phyloP scores from a whole-genome alignment of 768 basidiomycete species.

The Trametes gibbosa region DNA sequence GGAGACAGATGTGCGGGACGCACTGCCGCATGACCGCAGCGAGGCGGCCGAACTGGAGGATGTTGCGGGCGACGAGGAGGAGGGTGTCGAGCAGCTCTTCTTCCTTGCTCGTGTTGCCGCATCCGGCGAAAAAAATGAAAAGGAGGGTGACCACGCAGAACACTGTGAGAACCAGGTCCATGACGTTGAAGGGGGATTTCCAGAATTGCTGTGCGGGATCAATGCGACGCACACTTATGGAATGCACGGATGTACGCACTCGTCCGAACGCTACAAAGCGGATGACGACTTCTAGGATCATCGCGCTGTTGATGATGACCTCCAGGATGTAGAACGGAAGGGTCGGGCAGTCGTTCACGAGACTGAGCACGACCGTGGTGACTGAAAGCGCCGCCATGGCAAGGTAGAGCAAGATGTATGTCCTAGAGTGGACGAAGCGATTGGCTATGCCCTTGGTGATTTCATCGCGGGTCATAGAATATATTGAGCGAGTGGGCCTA shows the following conservation, averaged over 20 bases:
- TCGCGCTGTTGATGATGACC: conserved; percentile 81
- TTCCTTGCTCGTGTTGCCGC: conserved; percentile 78
- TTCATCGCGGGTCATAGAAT: conserved; percentile 79
- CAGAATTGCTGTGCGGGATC: conserved; percentile 77
- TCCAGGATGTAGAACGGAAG: conserved; percentile 88
- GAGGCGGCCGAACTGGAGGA: conserved; percentile 88
- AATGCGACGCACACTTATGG: not conserved
- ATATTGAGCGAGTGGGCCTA: conserved; percentile 78
- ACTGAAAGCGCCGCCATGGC: conserved; percentile 85
- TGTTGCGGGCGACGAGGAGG: conserved; percentile 87
- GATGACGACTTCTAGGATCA: conserved; percentile 93
- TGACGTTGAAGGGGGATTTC: conserved; percentile 88
- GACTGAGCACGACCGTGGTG: conserved; percentile 80
- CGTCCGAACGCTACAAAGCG: conserved; percentile 91
- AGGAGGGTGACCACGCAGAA: conserved; percentile 90
- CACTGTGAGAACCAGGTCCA: conserved; percentile 83
- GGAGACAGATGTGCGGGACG: conserved; percentile 30
- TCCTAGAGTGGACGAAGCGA: conserved; percentile 83
- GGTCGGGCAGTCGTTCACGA: conserved; percentile 83
- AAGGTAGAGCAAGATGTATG: conserved; percentile 86
- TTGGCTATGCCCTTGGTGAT: conserved; percentile 85
- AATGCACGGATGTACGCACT: conserved; percentile 46
- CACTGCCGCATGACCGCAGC: conserved; percentile 94
- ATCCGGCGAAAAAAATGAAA: conserved; percentile 85
- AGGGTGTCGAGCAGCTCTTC: conserved; percentile 94